Evolutionary conservation across 164 flowering plant species (phyloP).

Genomic region (Aristolochia fimbriata): DNA sequence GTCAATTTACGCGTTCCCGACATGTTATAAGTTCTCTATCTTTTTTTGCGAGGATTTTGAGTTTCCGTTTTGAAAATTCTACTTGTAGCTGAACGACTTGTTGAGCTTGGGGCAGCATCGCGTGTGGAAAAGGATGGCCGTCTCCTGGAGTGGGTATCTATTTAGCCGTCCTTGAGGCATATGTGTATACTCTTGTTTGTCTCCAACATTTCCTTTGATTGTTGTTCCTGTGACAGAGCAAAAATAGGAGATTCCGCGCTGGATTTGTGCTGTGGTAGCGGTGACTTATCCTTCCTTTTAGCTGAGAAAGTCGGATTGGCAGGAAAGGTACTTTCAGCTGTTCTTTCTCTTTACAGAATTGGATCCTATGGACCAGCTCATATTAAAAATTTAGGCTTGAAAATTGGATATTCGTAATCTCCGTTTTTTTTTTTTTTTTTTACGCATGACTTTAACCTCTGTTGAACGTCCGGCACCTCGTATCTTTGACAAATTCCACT

Average conservation of each 20-base stretch:
- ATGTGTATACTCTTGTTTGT: too few species aligned
- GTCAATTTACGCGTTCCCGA: neutral
- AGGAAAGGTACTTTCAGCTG: conserved; percentile 49
- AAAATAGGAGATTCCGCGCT: conserved; percentile 59
- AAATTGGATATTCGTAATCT: too few species aligned
- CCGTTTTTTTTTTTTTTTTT: too few species aligned
- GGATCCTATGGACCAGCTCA: too few species aligned
- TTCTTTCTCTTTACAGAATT: neutral
- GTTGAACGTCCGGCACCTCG: too few species aligned
- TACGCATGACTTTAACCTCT: too few species aligned
- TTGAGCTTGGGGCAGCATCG: conserved; percentile 84
- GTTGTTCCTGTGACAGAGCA: conserved; percentile 31
- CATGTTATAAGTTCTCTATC: neutral
- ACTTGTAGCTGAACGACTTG: conserved; percentile 69
- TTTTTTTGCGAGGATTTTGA: neutral
- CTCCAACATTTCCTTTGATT: neutral
- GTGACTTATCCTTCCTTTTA: conserved; percentile 85
- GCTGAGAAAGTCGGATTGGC: conserved; percentile 70
- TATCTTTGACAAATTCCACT: too few species aligned
- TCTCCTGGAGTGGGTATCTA: conserved; percentile 77
- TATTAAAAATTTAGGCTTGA: too few species aligned
- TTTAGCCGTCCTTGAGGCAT: too few species aligned
- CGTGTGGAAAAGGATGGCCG: conserved; percentile 92
- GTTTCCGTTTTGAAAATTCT: neutral
- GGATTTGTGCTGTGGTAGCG: conserved; percentile 98